Percentiles rank a stretch among this genome's conserved stretches.
Evolutionary conservation across 305 asterid species (phyloP).

Genomic region (Rubia peregrina): DNA sequence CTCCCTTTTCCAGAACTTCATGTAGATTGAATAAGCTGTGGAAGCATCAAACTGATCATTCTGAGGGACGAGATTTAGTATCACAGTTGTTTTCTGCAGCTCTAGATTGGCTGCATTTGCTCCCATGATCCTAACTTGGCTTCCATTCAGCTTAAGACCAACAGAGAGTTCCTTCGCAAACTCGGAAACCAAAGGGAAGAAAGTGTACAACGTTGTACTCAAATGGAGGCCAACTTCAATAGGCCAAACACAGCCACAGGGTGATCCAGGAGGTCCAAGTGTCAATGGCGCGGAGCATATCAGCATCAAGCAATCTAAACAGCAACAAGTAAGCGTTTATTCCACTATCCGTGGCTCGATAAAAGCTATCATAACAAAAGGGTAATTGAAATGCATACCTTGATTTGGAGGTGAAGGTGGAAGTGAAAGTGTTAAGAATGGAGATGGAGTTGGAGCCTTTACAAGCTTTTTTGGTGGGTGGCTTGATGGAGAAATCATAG

Average conservation of each 20-base stretch:
- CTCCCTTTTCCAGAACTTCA: slow-evolving; percentile 68
- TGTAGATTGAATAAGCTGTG: slow-evolving; percentile 50
- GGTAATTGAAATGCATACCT: slow-evolving; percentile 27
- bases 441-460: slow-evolving; percentile 43
- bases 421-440: slow-evolving; percentile 54
- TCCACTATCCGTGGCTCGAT: neutral
- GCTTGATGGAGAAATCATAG: slow-evolving; percentile 46
- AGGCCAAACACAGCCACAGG: slow-evolving; percentile 90
- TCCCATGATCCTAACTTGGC: slow-evolving; percentile 89
- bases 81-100: slow-evolving; percentile 61
- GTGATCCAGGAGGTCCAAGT: slow-evolving; percentile 57
- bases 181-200: slow-evolving; percentile 63
- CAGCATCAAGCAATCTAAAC: slow-evolving; percentile 56
- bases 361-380: neutral
- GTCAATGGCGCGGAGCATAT: slow-evolving; percentile 74
- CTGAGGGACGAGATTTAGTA: slow-evolving; percentile 67
- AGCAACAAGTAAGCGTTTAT: neutral
- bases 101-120: slow-evolving; percentile 76
- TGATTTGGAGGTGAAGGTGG: slow-evolving; percentile 82
- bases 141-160: slow-evolving; percentile 36
- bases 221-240: slow-evolving; percentile 58
- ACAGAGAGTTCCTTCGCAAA: slow-evolving; percentile 58
- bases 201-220: slow-evolving; percentile 44
- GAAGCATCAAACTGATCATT: slow-evolving; percentile 41
- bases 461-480: slow-evolving; percentile 25